Conservation (phyloP, 441 rosid species). For the Adansonia grandidieri region DNA sequence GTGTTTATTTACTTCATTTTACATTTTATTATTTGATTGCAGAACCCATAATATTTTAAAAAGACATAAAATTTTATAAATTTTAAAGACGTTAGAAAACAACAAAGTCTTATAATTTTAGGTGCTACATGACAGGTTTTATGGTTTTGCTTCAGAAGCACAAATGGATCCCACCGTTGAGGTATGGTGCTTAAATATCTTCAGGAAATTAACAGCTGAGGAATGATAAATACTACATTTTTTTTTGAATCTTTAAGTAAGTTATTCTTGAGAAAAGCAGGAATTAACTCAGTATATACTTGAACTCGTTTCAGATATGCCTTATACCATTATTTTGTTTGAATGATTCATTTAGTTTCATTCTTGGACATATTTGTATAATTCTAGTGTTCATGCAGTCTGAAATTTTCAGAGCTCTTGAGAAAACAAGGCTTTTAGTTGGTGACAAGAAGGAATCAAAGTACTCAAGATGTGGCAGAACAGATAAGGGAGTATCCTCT, state of each 20-base stretch:
- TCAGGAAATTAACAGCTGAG: not conserved
- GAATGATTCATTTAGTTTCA: slow-evolving; percentile 1
- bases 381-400: slow-evolving; percentile 46
- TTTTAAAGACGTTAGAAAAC: slow-evolving; percentile 9
- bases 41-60: not conserved
- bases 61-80: not conserved
- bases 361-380: slow-evolving; percentile 18
- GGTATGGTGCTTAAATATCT: slow-evolving; percentile 40
- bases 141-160: slow-evolving; percentile 89
- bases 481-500: slow-evolving; percentile 92
- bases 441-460: slow-evolving; percentile 72
- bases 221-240: not conserved
- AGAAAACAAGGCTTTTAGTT: slow-evolving; percentile 74
- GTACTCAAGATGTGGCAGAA: slow-evolving; percentile 96
- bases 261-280: not conserved
- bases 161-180: slow-evolving; percentile 91
- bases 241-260: not conserved
- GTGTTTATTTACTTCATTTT: slow-evolving; percentile 4
- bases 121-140: slow-evolving; percentile 56
- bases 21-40: slow-evolving; percentile 21
- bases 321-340: slow-evolving; percentile 7
- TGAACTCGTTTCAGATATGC: not conserved
- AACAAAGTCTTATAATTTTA: slow-evolving; percentile 10
- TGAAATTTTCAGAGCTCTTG: slow-evolving; percentile 72
- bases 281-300: slow-evolving; percentile 12